phyloP scores from a whole-genome alignment of 257 asterid species.

The Solanum chaucha region DNA sequence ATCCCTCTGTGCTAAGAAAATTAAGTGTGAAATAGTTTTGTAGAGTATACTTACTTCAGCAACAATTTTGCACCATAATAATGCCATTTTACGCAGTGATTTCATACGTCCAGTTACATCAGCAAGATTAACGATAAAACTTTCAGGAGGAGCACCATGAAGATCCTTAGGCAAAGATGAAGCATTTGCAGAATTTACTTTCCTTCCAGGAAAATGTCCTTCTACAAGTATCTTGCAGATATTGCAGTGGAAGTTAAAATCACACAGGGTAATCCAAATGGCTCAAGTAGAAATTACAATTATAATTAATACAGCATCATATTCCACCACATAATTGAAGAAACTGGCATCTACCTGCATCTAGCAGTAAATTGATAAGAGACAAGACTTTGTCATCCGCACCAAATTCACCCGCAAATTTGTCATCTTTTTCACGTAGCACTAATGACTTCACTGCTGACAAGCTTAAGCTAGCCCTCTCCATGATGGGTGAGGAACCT shows the following conservation, averaged over 20 bases:
- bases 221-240: conserved; percentile 94
- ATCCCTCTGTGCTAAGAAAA: neutral
- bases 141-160: conserved; percentile 91
- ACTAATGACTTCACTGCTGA: conserved; percentile 88
- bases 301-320: neutral
- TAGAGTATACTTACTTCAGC: conserved; percentile 64
- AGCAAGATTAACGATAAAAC: conserved; percentile 78
- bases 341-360: conserved; percentile 69
- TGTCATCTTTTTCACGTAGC: conserved; percentile 89
- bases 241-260: conserved; percentile 52
- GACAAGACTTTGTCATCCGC: conserved; percentile 62
- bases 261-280: conserved; percentile 30
- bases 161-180: conserved; percentile 73
- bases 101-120: conserved; percentile 90
- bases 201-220: conserved; percentile 51
- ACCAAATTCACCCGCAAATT: conserved; percentile 66
- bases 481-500: conserved; percentile 86
- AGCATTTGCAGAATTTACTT: conserved; percentile 26
- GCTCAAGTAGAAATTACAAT: neutral
- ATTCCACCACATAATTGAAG: conserved; percentile 20
- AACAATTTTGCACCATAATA: conserved; percentile 78
- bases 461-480: conserved; percentile 83
- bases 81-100: conserved; percentile 76
- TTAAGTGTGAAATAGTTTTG: neutral
- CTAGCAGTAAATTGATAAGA: conserved; percentile 57